These are phyloP conservation scores for Acanthamoeba lenticulata DNA, from an alignment of 208 protist genomes.

Conservation along the genomic window DNA sequence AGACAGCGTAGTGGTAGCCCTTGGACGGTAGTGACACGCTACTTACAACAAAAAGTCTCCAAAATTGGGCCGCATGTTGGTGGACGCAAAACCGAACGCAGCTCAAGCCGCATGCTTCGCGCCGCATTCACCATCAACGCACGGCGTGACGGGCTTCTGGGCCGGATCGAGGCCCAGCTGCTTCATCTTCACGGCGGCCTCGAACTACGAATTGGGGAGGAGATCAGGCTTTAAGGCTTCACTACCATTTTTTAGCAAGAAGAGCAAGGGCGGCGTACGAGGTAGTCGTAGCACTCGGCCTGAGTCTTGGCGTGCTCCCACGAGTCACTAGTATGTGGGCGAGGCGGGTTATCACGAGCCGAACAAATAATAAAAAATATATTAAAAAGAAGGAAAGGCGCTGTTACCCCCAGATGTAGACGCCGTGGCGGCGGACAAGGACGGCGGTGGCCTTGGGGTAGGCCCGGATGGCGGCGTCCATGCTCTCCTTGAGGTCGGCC, in stretches of 20 bases:
- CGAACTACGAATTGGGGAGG: constrained; percentile 82
- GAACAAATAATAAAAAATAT: neutral
- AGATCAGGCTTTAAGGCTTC: neutral
- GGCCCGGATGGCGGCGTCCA: constrained; percentile 88
- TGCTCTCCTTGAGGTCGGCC: constrained; percentile 76
- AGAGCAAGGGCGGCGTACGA: constrained; percentile 66
- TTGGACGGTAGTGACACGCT: too few relatives aligned
- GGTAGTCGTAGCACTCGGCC: constrained; percentile 94
- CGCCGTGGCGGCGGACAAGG: constrained; percentile 94
- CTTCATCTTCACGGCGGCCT: constrained; percentile 85
- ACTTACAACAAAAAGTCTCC: too few relatives aligned
- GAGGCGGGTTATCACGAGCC: too few relatives aligned
- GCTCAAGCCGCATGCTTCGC: too few relatives aligned
- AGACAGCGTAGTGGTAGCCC: too few relatives aligned
- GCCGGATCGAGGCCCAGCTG: constrained; percentile 82
- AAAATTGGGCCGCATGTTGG: too few relatives aligned
- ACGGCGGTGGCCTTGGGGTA: constrained; percentile 94
- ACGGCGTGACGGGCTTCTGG: too few relatives aligned
- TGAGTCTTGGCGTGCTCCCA: constrained; percentile 95
- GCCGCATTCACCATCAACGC: too few relatives aligned
- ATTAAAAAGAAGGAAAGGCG: neutral
- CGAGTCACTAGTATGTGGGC: neutral
- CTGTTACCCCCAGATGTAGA: constrained; percentile 95
- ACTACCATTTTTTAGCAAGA: neutral
- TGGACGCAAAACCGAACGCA: too few relatives aligned